These are phyloP conservation scores for Parathielavia hyrcaniae DNA, from an alignment of 495 filamentous ascomycete species.

Conservation along the genomic window DNA sequence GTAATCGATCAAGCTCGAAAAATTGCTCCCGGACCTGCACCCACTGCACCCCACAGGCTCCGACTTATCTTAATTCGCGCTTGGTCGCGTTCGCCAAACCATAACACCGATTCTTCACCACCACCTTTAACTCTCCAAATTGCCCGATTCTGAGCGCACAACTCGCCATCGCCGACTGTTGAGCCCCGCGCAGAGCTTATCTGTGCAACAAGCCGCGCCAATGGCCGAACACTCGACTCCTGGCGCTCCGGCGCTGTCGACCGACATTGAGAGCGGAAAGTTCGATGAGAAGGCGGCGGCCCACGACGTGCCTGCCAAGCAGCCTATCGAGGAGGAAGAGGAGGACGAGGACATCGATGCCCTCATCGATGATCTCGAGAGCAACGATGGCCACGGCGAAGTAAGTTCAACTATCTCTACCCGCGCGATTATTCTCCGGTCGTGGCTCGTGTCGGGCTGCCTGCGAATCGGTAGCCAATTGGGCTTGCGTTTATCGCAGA, in stretches of 20 bases:
- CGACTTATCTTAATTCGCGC: conserved; percentile 10
- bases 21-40: conserved; percentile 7
- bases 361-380: conserved; percentile 78
- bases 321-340: conserved; percentile 48
- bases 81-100: conserved; percentile 1
- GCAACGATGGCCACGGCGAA: conserved; percentile 56
- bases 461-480: background rate
- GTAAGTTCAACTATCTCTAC: conserved; percentile 22
- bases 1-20: conserved; percentile 30
- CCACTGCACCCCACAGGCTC: background rate
- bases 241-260: conserved; percentile 47
- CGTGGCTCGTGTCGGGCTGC: background rate
- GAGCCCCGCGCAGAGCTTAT: conserved; percentile 34
- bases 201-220: conserved; percentile 29
- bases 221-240: conserved; percentile 46
- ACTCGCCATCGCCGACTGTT: conserved; percentile 9
- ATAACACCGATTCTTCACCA: conserved; percentile 1
- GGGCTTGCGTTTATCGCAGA: background rate
- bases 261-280: conserved; percentile 49
- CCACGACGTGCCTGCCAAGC: conserved; percentile 27
- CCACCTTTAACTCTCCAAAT: background rate
- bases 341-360: conserved; percentile 70
- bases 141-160: conserved; percentile 13
- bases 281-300: conserved; percentile 52
- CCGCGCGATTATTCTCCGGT: background rate